phyloP scores from a whole-genome alignment of 2,329 filamentous ascomycete species.

The Podosphaera xanthii region DNA sequence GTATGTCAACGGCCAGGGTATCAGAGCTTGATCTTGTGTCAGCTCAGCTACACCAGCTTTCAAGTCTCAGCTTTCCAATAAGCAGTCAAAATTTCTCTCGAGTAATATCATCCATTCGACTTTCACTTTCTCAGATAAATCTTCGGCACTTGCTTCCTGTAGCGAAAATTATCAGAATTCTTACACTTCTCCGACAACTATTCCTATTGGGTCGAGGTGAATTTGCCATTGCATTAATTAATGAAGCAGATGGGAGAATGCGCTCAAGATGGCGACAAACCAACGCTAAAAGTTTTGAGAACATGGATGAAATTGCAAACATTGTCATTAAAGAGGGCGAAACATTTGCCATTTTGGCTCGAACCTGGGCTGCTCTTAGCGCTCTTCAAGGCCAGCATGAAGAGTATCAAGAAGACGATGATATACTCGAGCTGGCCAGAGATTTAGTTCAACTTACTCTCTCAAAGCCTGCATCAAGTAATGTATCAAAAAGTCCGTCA shows the following conservation, averaged over 20 bases:
- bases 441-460: constrained; percentile 49
- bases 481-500: background rate
- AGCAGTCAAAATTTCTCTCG: constrained; percentile 45
- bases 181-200: constrained; percentile 63
- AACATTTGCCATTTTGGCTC: constrained; percentile 49
- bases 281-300: constrained; percentile 33
- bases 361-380: constrained; percentile 62
- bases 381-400: constrained; percentile 44
- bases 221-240: constrained; percentile 69
- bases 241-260: constrained; percentile 62
- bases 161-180: constrained; percentile 49
- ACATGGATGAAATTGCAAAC: constrained; percentile 33
- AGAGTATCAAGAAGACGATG: constrained; percentile 54
- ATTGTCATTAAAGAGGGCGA: constrained; percentile 70
- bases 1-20: constrained; percentile 19
- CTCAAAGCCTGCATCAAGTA: constrained; percentile 21
- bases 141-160: constrained; percentile 65
- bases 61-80: constrained; percentile 50
- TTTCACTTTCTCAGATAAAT: constrained; percentile 63
- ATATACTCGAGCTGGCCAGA: constrained; percentile 61
- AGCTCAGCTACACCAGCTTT: constrained; percentile 45
- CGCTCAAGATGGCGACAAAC: constrained; percentile 47
- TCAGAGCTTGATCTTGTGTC: constrained; percentile 37
- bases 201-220: constrained; percentile 74
- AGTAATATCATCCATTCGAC: constrained; percentile 51